These are phyloP conservation scores for Mimosa bimucronata DNA, from an alignment of 306 rosid species.

Conservation along the genomic window DNA sequence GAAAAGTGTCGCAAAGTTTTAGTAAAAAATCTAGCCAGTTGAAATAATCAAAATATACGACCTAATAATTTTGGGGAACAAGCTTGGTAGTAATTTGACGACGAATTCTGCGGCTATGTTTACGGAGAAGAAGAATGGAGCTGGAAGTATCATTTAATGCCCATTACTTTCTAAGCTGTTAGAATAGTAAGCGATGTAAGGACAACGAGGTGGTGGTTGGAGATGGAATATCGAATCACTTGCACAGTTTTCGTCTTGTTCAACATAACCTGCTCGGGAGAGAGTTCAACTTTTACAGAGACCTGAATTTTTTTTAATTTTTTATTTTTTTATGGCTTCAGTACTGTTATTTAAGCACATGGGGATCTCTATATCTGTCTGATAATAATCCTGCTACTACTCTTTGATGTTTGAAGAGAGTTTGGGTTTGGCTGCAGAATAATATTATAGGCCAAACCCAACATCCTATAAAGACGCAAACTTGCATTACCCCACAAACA, in stretches of 20 bases:
- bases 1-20: not conserved
- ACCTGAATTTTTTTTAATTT: too few species aligned
- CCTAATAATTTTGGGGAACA: too few species aligned
- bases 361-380: slow-evolving; percentile 10
- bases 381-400: too few species aligned
- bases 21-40: not conserved
- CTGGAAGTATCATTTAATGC: not conserved
- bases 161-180: not conserved
- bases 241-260: not conserved
- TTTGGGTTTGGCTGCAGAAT: not conserved
- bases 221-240: not conserved
- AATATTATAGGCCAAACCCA: slow-evolving; percentile 31
- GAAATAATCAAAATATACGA: not conserved
- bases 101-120: not conserved
- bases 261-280: not conserved
- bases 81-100: not conserved
- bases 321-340: too few species aligned
- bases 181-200: not conserved
- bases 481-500: not conserved
- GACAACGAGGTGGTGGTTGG: not conserved
- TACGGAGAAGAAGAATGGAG: not conserved
- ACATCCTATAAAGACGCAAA: not conserved
- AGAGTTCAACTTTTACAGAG: slow-evolving; percentile 3
- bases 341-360: not conserved
- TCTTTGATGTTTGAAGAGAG: slow-evolving; percentile 6